Conservation (phyloP, 345 rosid genomes). For the Melaleuca alternifolia region DNA sequence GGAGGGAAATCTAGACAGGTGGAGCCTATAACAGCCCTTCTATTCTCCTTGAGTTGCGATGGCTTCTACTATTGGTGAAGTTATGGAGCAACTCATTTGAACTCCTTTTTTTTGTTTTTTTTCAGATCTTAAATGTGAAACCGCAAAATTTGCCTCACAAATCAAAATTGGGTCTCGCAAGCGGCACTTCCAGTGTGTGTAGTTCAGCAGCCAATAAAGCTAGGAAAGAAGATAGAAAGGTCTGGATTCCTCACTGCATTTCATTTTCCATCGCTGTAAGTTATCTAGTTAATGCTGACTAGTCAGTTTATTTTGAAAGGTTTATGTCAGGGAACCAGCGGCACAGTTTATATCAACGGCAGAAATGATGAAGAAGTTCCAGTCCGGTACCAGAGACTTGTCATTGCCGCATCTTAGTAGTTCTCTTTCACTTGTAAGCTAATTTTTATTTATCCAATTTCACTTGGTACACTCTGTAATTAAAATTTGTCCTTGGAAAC, state of each 20-base stretch:
- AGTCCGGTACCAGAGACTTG: constrained; percentile 74
- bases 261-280: not conserved
- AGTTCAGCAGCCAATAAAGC: constrained; percentile 30
- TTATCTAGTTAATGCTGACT: not conserved
- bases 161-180: constrained; percentile 57
- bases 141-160: constrained; percentile 69
- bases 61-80: not conserved
- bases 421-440: constrained; percentile 33
- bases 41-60: not conserved
- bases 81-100: not conserved
- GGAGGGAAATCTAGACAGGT: constrained; percentile 93
- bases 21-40: not conserved
- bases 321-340: constrained; percentile 45
- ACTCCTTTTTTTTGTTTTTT: not conserved
- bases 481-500: not conserved
- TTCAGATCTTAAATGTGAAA: constrained; percentile 76
- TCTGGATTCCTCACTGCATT: constrained; percentile 6
- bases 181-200: constrained; percentile 27
- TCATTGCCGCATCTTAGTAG: constrained; percentile 31
- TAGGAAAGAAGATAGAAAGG: constrained; percentile 73
- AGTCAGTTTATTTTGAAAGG: constrained; percentile 11
- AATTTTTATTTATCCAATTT: not conserved
- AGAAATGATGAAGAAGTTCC: constrained; percentile 81
- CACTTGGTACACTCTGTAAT: not conserved
- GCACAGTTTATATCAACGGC: constrained; percentile 64